Conservation (phyloP, 331 rosid species). For the Acacia concinna region DNA sequence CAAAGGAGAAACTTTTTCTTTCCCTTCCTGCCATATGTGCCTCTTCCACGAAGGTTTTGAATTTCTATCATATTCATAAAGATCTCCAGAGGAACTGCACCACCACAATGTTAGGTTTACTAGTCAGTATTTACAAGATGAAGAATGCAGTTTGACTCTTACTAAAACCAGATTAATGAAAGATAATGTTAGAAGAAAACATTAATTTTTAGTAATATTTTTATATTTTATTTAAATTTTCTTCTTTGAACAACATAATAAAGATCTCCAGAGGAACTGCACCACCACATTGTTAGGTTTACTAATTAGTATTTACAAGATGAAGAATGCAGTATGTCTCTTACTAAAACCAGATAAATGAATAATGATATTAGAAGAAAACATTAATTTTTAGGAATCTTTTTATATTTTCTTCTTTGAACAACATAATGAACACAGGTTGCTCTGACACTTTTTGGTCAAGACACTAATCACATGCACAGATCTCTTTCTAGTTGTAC, state of each 20-base stretch:
- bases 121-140: slow-evolving; percentile 25
- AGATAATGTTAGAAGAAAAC: not conserved
- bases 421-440: not conserved
- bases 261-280: slow-evolving; percentile 87
- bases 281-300: slow-evolving; percentile 25
- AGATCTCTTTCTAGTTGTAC: not conserved
- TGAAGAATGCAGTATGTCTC: slow-evolving; percentile 7
- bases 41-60: slow-evolving; percentile 92
- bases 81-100: slow-evolving; percentile 84
- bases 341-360: not conserved
- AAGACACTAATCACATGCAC: not conserved
- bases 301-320: slow-evolving; percentile 22
- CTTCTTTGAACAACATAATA: too few relatives aligned
- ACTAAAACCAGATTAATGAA: not conserved
- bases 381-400: not conserved
- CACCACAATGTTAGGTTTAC: slow-evolving; percentile 14
- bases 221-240: too few relatives aligned
- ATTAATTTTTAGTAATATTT: not conserved
- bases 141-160: slow-evolving; percentile 2
- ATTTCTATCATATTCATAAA: slow-evolving; percentile 75
- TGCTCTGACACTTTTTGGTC: not conserved
- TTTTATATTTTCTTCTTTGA: too few relatives aligned
- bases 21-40: slow-evolving; percentile 73
- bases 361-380: not conserved
- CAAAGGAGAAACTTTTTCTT: slow-evolving; percentile 46